Evolutionary conservation across 2,329 filamentous ascomycete genomes (phyloP), one percentile per base, ranked within the genome.

Genomic region (Microcera coccophila): DNA sequence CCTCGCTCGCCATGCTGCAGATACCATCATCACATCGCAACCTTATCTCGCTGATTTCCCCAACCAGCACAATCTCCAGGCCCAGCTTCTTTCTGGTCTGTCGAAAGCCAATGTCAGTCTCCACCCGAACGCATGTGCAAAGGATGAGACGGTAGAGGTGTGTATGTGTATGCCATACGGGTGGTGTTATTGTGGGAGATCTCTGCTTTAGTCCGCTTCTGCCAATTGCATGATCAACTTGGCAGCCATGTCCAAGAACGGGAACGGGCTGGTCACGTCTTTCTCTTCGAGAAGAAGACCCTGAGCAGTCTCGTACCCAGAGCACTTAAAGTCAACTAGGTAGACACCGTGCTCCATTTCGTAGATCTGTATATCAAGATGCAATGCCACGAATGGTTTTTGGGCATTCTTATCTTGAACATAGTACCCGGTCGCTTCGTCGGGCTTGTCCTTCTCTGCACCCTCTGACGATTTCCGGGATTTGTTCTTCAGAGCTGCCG

Each of bases 291-390:
- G 71, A 38, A 85, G 71, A 52, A 84, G 81, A 37, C 91, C 84
- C 42, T 93, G 74, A 11, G 73, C 61, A 36, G 78, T 88, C 70
- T 98, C 93, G 68, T 98, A 98, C 16, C 93, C 93, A 12, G 93
- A 90, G 64, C 91, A 97, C 64, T 96, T 97, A 75, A 98, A 98
- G 65, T 98, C 93, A 37, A 98, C 93, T 49, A 98, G 84, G 66
- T 91, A 97, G 53, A 93, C 91, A 42, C 87, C 85, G 44, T 83
- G 82, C 64, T 97, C 91, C 73, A 97, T 90, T 61, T 90, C 85
- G 67, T 96, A 96, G 39, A 96, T 84, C 64, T 96, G 93, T 50
- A 98, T 96, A 53, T 95, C 90, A 63, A 98, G 82, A 62, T 95
- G 93, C 59, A 97, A 85, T 62, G 87, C 91, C n/a, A 94, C 82